Evolutionary conservation across 2,329 filamentous ascomycete species (phyloP).

Genomic region (Alternaria atra): DNA sequence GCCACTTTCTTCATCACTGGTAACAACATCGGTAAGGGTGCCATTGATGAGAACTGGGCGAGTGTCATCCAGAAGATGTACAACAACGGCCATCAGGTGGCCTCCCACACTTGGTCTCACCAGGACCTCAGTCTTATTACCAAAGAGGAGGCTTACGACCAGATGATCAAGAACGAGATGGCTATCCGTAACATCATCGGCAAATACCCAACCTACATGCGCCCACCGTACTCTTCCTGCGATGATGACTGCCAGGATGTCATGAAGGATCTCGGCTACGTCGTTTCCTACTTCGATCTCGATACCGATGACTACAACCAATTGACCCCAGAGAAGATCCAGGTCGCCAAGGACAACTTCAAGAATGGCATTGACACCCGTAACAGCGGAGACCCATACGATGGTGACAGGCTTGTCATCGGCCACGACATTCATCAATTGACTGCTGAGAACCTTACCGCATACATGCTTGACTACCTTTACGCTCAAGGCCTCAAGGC

Average conservation of each 20-base stretch:
- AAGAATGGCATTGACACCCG: constrained; percentile 49
- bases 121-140: constrained; percentile 57
- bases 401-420: constrained; percentile 60
- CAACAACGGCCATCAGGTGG: constrained; percentile 67
- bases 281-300: constrained; percentile 68
- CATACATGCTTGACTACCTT: constrained; percentile 54
- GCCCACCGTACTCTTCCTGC: constrained; percentile 60
- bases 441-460: constrained; percentile 56
- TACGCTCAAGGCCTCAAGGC: constrained; percentile 52
- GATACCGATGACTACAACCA: constrained; percentile 62
- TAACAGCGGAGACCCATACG: constrained; percentile 21
- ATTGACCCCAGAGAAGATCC: constrained; percentile 38
- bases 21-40: constrained; percentile 64
- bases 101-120: constrained; percentile 67
- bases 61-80: constrained; percentile 64
- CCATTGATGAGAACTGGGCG: constrained; percentile 64
- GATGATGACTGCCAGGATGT: constrained; percentile 50
- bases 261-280: constrained; percentile 61
- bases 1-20: constrained; percentile 74
- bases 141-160: constrained; percentile 55
- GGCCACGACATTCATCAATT: constrained; percentile 60
- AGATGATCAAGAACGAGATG: constrained; percentile 64
- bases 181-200: constrained; percentile 64
- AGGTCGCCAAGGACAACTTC: constrained; percentile 52
- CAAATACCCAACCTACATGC: constrained; percentile 65